Conservation (phyloP, 441 rosid species). For the Eutrema salsugineum region DNA sequence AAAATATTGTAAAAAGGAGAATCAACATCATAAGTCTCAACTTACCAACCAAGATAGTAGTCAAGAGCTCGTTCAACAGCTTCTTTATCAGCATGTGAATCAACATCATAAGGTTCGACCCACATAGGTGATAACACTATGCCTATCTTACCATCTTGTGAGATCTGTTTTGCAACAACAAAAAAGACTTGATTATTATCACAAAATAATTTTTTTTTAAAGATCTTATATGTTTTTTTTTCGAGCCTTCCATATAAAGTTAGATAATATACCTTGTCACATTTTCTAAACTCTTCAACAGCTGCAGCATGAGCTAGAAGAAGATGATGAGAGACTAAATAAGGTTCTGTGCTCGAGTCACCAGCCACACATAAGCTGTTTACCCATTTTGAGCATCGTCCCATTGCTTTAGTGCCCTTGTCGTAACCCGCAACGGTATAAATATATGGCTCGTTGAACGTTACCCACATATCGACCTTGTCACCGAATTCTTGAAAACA, state of each 20-base stretch:
- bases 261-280: conserved; percentile 29
- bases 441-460: conserved; percentile 26
- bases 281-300: conserved; percentile 20
- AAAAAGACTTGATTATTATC: neutral
- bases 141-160: conserved; percentile 36
- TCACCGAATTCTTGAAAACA: conserved; percentile 46
- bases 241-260: neutral
- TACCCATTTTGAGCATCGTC: conserved; percentile 32
- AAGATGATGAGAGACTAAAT: conserved; percentile 23
- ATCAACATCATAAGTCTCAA: too few species aligned
- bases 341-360: conserved; percentile 28
- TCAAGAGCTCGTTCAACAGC: conserved; percentile 36
- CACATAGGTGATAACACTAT: conserved; percentile 22
- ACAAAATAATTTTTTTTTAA: neutral
- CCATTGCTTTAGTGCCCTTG: conserved; percentile 23
- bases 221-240: neutral
- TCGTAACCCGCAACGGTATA: conserved; percentile 27
- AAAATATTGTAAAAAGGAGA: neutral
- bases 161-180: conserved; percentile 9
- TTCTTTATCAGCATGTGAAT: conserved; percentile 7
- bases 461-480: conserved; percentile 35
- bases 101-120: conserved; percentile 31
- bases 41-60: conserved; percentile 36
- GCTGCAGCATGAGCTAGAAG: conserved; percentile 36
- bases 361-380: conserved; percentile 28